Base-by-base conservation (phyloP, 2,329 filamentous ascomycete genomes). In the Fusarium sp. region DNA sequence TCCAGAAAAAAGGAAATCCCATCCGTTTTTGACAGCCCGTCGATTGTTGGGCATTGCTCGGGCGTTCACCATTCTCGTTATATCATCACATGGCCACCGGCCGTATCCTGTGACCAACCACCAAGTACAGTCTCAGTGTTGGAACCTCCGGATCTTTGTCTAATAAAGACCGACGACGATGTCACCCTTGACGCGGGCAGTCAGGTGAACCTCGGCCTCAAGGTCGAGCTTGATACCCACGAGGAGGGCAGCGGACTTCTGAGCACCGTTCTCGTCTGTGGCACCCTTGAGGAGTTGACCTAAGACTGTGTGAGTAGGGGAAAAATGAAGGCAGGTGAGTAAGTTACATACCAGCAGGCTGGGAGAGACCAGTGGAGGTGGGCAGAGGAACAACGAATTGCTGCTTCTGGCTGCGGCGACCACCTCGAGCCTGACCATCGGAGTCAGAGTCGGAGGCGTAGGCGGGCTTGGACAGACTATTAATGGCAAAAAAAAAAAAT, bases 221-320 rank as follows among this genome's bases (percentile, higher is more conserved):
- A 91, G 81, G 77, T 91, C 89, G 40, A 91, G 83, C 83, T 91
- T 90, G 82, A 91, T 90, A 63, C 89, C 89, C 42, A 91, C 84
- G 75, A 90, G 84, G 47, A 91, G 83, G 4, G 88, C 88, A 9
- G 89, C 87, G 44, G 86, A 81, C 81, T 89, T 91, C 67, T 87
- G 83, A 75, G 88, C 87, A 67, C 89, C 88, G 60, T 90, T 82
- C 35, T 88, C 86, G 69, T 90, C 88, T 37, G 86, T 85, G 19
- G 88, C 85, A 16, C 89, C 89, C 79, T 86, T 87, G 70, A 91
- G 85, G 38, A 91, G 85, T 73, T 86, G 83, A 61, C 87, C 87
- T 88, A 58, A 16, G 44, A 28, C 10, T 50, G 32, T 46, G 60
- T 77, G 21, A 72, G 67, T 21, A 52, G 40, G 18, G 21, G 11